Evolutionary conservation across 257 asterid species (phyloP).

Genomic region (Solanum chiquidenum): DNA sequence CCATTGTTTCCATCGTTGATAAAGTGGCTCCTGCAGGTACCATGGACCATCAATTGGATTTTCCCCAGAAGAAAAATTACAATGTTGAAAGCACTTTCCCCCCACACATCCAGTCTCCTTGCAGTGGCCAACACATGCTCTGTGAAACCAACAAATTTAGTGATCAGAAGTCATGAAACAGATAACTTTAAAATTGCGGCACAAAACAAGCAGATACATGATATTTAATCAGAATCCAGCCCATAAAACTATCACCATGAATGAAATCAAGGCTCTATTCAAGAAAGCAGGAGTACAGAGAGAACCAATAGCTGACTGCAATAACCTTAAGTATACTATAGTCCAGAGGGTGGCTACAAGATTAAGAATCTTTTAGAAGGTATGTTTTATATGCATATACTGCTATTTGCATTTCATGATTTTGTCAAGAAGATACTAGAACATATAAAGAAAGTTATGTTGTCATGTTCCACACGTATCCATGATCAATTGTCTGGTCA

Average conservation of each 20-base stretch:
- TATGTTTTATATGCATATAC: not conserved
- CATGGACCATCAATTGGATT: constrained; percentile 60
- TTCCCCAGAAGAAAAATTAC: constrained; percentile 58
- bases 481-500: not conserved
- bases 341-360: not conserved
- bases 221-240: not conserved
- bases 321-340: not conserved
- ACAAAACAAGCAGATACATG: not conserved
- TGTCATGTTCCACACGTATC: not conserved
- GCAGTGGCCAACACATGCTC: constrained; percentile 63
- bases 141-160: constrained; percentile 21
- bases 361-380: not conserved
- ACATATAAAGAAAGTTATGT: too few species aligned
- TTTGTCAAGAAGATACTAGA: not conserved
- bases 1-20: constrained; percentile 76
- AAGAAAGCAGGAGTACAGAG: not conserved
- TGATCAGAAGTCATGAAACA: not conserved
- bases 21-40: constrained; percentile 90
- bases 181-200: not conserved
- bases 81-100: constrained; percentile 65
- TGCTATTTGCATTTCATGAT: not conserved
- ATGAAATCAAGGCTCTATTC: not conserved
- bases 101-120: constrained; percentile 86
- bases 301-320: not conserved
- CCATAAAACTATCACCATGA: not conserved